Evolutionary conservation across 371 early-diverging fungal species (phyloP).

Genomic region (Syncephalastrum monosporum): DNA sequence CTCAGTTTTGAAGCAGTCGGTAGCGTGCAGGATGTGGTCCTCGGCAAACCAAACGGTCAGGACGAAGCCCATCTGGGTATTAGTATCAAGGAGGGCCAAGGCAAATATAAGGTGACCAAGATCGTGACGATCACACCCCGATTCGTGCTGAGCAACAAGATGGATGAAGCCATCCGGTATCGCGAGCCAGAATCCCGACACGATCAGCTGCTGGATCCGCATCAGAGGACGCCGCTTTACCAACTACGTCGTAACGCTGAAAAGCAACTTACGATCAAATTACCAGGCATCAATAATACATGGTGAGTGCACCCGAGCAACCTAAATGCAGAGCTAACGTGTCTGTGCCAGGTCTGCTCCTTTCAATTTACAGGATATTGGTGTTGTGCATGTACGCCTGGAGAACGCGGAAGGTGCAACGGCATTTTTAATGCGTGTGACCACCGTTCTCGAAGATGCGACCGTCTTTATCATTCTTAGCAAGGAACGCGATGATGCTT

Average conservation of each 20-base stretch:
- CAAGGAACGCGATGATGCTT: conserved; percentile 69
- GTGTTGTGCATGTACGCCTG: conserved; percentile 78
- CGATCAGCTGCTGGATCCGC: conserved; percentile 50
- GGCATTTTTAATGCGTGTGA: conserved; percentile 73
- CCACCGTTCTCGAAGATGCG: conserved; percentile 81
- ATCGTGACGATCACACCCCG: conserved; percentile 91
- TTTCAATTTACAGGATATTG: conserved; percentile 86
- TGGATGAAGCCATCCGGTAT: conserved; percentile 69
- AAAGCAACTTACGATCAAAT: conserved; percentile 68
- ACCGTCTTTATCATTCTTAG: conserved; percentile 85
- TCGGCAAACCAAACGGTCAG: conserved; percentile 53
- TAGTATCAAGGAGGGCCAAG: conserved; percentile 75
- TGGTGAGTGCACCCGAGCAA: conserved; percentile 54
- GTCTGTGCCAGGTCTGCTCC: conserved; percentile 77
- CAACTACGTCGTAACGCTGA: conserved; percentile 62
- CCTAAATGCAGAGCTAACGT: neutral
- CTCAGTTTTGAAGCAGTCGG: conserved; percentile 96
- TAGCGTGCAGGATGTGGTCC: conserved; percentile 73
- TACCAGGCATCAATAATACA: conserved; percentile 68
- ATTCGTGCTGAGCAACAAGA: conserved; percentile 86
- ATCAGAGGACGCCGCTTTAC: conserved; percentile 67
- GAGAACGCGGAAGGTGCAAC: conserved; percentile 50
- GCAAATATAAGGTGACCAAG: conserved; percentile 75
- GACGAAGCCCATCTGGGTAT: conserved; percentile 84
- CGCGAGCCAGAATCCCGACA: conserved; percentile 68